Evolutionary conservation across 805 yeast species (phyloP), one percentile per base, ranked within the genome.

Genomic region (Suhomyces sp.): DNA sequence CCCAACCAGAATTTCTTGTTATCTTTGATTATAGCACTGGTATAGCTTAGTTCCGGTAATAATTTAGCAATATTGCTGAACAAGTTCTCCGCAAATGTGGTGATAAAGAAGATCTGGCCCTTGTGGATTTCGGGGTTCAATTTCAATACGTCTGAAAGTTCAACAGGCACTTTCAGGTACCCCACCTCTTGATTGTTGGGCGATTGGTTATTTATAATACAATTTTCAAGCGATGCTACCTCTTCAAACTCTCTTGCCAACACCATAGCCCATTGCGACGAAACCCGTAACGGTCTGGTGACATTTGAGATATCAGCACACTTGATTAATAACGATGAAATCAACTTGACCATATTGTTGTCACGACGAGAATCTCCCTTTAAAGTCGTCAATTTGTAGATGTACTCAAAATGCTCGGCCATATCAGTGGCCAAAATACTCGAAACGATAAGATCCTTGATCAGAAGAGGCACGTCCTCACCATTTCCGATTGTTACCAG

Each of bases 271-370:
- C 97, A 92, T 69, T 86, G 85, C 1, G 89, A 81, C 20, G 93
- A 85, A 2, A 89, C 82, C 35, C 79, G 72, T 52, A 89, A 72
- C 4, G 92, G 90, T 54, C 98, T 75, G 8, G 96, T 83, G 20
- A 92, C 97, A 66, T 94, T 94, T 24, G 97, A 89, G 44, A 94
- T 90, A 71, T 94, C 99, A 2, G 98, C 97, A 68, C 96, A 90
- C 72, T 94, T 94, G 54, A 94, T 83, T 54, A 93, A 77, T 53
- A 91, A 71, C 22, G 89, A 80, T 43, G 86, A 76, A 37, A 90
- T 69, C 57, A 87, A 76, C 52, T 56, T 73, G 53, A 60, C 66
- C 49, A 54, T 63, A 51, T 57, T 68, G 57, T 44, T 57, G 29
- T 58, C 55, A 20, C 52, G 51, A 17, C 53, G 41, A 29, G 60